Evolutionary conservation across 306 rosid genomes (phyloP).

Genomic region (Vigna hirtella): DNA sequence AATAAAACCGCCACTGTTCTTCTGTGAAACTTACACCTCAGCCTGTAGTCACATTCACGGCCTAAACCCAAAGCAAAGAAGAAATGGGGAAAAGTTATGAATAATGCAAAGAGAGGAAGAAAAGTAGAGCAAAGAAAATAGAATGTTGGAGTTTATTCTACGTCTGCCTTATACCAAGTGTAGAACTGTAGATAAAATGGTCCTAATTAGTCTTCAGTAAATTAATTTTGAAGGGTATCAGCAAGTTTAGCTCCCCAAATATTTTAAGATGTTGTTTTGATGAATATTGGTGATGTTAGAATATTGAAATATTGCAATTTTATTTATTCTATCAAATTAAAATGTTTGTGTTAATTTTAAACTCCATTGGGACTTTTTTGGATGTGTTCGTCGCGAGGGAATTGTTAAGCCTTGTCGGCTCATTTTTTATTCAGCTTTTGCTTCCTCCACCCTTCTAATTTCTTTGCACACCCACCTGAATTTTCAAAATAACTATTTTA

Average conservation of each 20-base stretch:
- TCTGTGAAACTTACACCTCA: constrained; percentile 5
- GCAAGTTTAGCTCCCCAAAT: constrained; percentile 43
- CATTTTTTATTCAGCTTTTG: no score
- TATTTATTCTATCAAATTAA: constrained; percentile 21
- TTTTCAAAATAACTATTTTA: no score
- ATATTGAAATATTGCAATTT: constrained; percentile 31
- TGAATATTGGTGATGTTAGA: constrained; percentile 35
- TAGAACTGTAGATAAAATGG: constrained; percentile 54
- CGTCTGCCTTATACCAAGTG: constrained; percentile 51
- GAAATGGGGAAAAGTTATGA: constrained; percentile 11
- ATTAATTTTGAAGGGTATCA: constrained; percentile 44
- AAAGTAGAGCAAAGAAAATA: constrained; percentile 36
- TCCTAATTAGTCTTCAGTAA: constrained; percentile 42
- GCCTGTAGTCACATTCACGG: constrained; percentile 33
- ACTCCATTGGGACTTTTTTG: background rate
- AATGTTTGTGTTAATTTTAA: background rate
- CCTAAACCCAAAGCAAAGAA: constrained; percentile 34
- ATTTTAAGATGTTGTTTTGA: constrained; percentile 31
- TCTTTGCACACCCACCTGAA: no score
- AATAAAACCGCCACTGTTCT: constrained; percentile 9
- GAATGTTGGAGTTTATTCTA: constrained; percentile 45
- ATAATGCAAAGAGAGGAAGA: constrained; percentile 18
- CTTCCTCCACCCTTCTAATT: no score
- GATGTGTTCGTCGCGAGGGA: background rate
- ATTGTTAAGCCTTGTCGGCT: no score